Evolutionary conservation across 768 basidiomycete species (phyloP).

Genomic region (Dacryopinax spathularia): DNA sequence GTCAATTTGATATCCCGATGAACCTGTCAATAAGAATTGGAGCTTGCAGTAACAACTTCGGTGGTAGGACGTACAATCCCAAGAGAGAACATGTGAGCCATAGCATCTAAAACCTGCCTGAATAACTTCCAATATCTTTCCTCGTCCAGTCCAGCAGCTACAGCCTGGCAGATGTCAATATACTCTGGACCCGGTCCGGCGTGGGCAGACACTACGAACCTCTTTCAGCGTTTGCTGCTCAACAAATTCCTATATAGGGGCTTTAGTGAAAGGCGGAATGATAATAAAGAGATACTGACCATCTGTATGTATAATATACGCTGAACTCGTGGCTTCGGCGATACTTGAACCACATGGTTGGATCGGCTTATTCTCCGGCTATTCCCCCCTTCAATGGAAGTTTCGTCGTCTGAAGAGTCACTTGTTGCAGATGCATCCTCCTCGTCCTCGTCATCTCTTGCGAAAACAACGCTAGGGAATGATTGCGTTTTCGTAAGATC

Average conservation of each 20-base stretch:
- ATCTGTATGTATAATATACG: constrained; percentile 83
- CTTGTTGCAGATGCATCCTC: background rate
- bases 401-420: constrained; percentile 12
- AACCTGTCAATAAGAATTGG: constrained; percentile 12
- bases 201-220: constrained; percentile 33
- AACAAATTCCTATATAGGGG: constrained; percentile 55
- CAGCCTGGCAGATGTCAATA: constrained; percentile 31
- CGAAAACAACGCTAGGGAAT: constrained; percentile 81
- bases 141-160: constrained; percentile 68
- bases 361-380: constrained; percentile 3
- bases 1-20: constrained; percentile 74
- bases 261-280: background rate
- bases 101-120: constrained; percentile 75
- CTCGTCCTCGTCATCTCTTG: constrained; percentile 19
- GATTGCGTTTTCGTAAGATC: constrained; percentile 35
- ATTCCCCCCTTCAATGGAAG: background rate
- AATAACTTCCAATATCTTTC: constrained; percentile 83
- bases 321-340: background rate
- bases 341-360: background rate
- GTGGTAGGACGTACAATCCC: constrained; percentile 51
- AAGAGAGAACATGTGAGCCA: constrained; percentile 75
- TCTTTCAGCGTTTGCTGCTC: constrained; percentile 83
- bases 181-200: constrained; percentile 7
- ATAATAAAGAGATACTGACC: constrained; percentile 31
- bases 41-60: background rate